Evolutionary conservation across 768 basidiomycete genomes (phyloP), one percentile per base, ranked within the genome.

Genomic region (Leccinum longicurvipes): DNA sequence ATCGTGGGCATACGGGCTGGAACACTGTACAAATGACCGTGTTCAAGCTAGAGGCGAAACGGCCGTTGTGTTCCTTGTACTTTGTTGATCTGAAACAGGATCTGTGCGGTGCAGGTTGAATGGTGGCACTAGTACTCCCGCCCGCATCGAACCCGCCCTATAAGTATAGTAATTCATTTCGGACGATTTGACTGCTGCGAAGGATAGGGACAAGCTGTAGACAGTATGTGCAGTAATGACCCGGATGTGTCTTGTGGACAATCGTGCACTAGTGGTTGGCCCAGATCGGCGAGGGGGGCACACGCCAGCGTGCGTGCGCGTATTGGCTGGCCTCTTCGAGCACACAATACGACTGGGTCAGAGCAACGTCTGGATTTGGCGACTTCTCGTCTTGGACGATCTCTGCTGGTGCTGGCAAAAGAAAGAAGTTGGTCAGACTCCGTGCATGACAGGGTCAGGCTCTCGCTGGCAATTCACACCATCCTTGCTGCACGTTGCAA

Each of bases 401-500:
- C 11, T 21, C 42, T 15, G 3, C 0, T 2, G 6, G 1, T 34
- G 48, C n/a, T 57, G 55, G 14, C 53, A 25, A 3, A 5, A 10
- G 54, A 8, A 36, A 36, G 34, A 36, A 36, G 4, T 1, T n/a
- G 9, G 8, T 24, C 23, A 45, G 44, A 25, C 15, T 17, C 44
- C 21, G 46, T 15, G 27, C 27, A n/a, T 36, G 39, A 39, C 4
- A 47, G 24, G 28, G 23, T 41, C 2, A 42, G 19, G 19, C n/a
- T 42, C 19, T 42, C 41, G 41, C n/a, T 19, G n/a, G 41, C 41
- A 24, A 10, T 31, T 47, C 47, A 36, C 31, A 32, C 3, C 45
- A 31, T 65, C 65, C 67, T 69, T 67, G 61, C 57, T 69, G 67
- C 32, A 42, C 67, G 61, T 57, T 67, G 67, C 29, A 42, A 7